Conservation (phyloP, 2,329 filamentous ascomycete species). For the Ascochyta fabae region DNA sequence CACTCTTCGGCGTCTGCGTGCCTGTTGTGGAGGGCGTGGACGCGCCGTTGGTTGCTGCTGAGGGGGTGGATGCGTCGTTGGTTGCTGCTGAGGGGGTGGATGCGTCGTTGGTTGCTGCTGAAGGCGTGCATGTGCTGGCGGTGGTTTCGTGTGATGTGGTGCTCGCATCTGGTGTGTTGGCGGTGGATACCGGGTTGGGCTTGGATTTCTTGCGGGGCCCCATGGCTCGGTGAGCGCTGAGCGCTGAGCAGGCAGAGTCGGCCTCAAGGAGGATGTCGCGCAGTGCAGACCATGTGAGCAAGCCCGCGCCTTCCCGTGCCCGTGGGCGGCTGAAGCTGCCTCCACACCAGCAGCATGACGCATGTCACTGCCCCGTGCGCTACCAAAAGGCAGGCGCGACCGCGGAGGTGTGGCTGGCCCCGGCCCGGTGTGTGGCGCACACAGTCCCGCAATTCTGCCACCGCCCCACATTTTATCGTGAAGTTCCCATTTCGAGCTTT, state of each 20-base stretch:
- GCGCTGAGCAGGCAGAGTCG: constrained; percentile 23
- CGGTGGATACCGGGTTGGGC: constrained; percentile 40
- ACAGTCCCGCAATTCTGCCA: not conserved
- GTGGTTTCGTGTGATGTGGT: no score
- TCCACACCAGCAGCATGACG: constrained; percentile 5
- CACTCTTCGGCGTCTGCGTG: constrained; percentile 27
- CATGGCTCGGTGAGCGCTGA: constrained; percentile 41
- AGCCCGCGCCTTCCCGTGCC: constrained; percentile 11
- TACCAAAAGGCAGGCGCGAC: constrained; percentile 1
- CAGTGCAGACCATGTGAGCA: constrained; percentile 7
- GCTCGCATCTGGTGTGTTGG: no score
- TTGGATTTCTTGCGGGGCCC: constrained; percentile 52
- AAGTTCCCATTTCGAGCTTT: constrained; percentile 20
- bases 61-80: constrained; percentile 20
- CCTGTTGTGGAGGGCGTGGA: constrained; percentile 22
- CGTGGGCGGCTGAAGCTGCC: constrained; percentile 12
- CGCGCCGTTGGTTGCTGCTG: constrained; percentile 20
- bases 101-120: no score
- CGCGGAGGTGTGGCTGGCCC: not conserved
- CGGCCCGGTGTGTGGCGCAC: not conserved
- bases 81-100: no score
- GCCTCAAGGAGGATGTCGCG: constrained; percentile 17
- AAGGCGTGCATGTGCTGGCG: no score
- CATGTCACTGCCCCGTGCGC: constrained; percentile 5
- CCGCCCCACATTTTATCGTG: constrained; percentile 5